These are phyloP conservation scores for Termitomyces eurrhizus DNA, from an alignment of 768 basidiomycete genomes.

Conservation along the genomic window DNA sequence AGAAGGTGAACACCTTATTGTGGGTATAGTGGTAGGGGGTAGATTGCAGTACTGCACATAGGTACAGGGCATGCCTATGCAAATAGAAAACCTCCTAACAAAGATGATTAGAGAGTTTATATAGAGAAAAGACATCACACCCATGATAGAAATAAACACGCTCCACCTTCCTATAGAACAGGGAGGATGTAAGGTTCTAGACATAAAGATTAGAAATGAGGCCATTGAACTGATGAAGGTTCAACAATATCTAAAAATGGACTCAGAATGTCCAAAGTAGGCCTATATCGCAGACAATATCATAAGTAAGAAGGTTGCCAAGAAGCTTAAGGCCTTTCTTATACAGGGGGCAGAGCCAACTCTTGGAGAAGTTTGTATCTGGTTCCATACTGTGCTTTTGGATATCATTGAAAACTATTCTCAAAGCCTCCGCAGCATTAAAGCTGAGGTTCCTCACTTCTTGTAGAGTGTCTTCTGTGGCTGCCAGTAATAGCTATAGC, in stretches of 20 bases:
- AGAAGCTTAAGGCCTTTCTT: not conserved
- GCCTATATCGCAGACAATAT: constrained; percentile 13
- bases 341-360: no score
- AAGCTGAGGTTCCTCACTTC: no score
- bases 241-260: constrained; percentile 17
- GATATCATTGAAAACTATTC: no score
- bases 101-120: constrained; percentile 22
- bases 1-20: constrained; percentile 21
- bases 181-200: constrained; percentile 7
- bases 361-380: no score
- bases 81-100: constrained; percentile 6
- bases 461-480: no score
- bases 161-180: constrained; percentile 9
- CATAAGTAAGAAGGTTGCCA: constrained; percentile 1
- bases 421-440: no score
- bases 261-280: not conserved
- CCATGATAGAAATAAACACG: constrained; percentile 13
- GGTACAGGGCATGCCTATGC: constrained; percentile 33
- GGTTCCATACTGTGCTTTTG: no score
- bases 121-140: constrained; percentile 18
- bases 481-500: no score
- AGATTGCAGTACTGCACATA: constrained; percentile 25
- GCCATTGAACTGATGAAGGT: constrained; percentile 23
- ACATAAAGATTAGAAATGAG: constrained; percentile 23
- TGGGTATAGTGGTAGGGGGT: constrained; percentile 16